These are phyloP conservation scores for Zhuliangozyma parablackwelliae DNA, from an alignment of 1,139 yeast species.

Conservation along the genomic window DNA sequence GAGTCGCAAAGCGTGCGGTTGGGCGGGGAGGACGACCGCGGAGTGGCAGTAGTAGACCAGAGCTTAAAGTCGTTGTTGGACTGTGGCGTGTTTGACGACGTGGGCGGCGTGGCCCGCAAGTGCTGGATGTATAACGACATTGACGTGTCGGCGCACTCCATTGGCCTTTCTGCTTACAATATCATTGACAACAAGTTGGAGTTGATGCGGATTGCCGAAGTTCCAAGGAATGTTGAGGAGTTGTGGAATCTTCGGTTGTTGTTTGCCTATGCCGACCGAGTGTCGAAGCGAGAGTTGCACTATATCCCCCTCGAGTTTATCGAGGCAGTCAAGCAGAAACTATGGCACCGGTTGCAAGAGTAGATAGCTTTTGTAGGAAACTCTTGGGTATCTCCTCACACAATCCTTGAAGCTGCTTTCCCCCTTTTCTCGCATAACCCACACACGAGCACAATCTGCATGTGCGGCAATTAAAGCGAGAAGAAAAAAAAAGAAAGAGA, in stretches of 20 bases:
- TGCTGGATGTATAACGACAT: conserved; percentile 28
- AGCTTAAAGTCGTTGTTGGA: conserved; percentile 20
- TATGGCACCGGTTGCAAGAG: conserved; percentile 24
- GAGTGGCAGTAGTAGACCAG: conserved; percentile 17
- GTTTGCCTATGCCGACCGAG: conserved; percentile 55
- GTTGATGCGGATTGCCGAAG: conserved; percentile 38
- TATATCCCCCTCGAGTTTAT: conserved; percentile 48
- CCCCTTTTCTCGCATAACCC: too few relatives aligned
- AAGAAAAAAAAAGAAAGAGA: too few relatives aligned
- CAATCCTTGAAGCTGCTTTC: too few relatives aligned
- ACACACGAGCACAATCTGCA: too few relatives aligned
- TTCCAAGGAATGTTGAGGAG: conserved; percentile 49
- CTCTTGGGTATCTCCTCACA: too few relatives aligned
- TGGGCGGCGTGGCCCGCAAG: conserved; percentile 32
- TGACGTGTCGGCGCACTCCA: conserved; percentile 12
- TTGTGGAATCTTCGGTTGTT: conserved; percentile 63
- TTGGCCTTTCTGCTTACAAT: conserved; percentile 37
- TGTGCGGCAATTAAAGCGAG: too few relatives aligned
- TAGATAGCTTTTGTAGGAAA: too few relatives aligned
- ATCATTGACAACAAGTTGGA: conserved; percentile 57
- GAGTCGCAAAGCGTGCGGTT: conserved; percentile 28
- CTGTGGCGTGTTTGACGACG: conserved; percentile 19
- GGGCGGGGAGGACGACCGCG: conserved; percentile 24
- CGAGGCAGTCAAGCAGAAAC: conserved; percentile 44
- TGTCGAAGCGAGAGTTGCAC: conserved; percentile 24